Base-by-base conservation (phyloP, 345 rosid genomes). In the Hirschfeldia incana region DNA sequence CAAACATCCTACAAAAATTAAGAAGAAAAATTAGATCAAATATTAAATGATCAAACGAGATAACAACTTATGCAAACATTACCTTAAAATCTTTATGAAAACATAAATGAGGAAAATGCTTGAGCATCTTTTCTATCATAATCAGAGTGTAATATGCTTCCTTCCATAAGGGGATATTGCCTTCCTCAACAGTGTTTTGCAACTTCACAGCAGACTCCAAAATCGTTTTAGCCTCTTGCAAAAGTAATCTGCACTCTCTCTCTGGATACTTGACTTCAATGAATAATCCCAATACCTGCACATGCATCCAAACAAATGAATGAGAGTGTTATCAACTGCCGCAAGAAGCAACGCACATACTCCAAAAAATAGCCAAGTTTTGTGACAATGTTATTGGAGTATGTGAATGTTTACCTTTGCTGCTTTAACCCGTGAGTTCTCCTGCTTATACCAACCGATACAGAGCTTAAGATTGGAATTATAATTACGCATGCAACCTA, bases 51-150 rank as follows among this genome's bases (percentile, higher is more conserved):
- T 28, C 62, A 26, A 57, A 57, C 32, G 33, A 57, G 26, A 10
- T 11, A 46, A 7, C 16, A 15, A 36, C 37, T 39, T 63, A 13
- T 73, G 2, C 53, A 2, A 34, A 9, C n/a, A 34, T 74, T 84
- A 90, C 98, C 95, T 92, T 89, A 27, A 86, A 76, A 49, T 88
- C 83, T 69, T 53, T 71, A 42, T 68, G 77, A 13, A 88, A 81
- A 74, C 76, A 17, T 46, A 86, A 74, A 53, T 71, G 82, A 37
- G 59, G 84, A 62, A 85, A 86, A 17, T 86, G 87, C 58, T 76
- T 77, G 29, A 94, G 83, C 78, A 92, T 85, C 88, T 94, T 94
- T 92, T 94, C 96, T 84, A 90, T 58, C 88, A 92, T 60, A 79
- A 90, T 84, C 69, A 94, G 83, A n/a, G 98, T 85, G 80, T 85